Base-by-base conservation (phyloP, 306 rosid species). In the Mimosa pudica region DNA sequence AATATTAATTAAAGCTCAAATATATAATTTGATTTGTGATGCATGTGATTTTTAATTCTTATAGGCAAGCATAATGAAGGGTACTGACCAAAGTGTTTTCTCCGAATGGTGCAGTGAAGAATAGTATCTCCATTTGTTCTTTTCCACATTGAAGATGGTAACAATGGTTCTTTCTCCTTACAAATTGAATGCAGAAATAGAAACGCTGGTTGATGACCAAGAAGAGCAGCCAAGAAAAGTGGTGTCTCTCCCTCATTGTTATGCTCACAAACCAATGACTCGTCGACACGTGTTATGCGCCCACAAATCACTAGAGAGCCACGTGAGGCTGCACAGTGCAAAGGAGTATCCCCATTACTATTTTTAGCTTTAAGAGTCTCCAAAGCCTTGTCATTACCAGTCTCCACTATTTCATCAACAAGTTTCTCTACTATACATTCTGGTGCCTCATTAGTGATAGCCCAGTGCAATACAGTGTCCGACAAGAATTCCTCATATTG, bases 381-480 rank as follows among this genome's bases (percentile, higher is more conserved):
- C 36, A 20, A 10, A 2, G 65, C 65, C 6, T 24, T 55, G n/a
- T 55, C 10, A 55, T 55, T 10, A 60, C 24, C 65, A 24, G 36
- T 10, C 65, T 24, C 36, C 65, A 3, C 14, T 60, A 9, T 60
- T 60, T 0, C 35, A 10, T 60, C 36, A 60, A 60, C 65, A 2
- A 60, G 65, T 4, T 60, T 3, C 13, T 20, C 35, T 18, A 60
- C 65, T 1, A 60, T 60, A 4, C 10, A 60, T 24, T 60, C 65
- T 18, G 65, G 65, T 10, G 65, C 65, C 14, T 60, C 30, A 20
- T 60, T 60, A 10, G 65, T 9, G 36, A 60, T 60, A 60, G 65
- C 65, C 65, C 65, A 60, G 36, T 60, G 65, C 65, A 60, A 60
- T 33, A 24, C 65, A 24, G 65, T 60, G 65, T 60, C 65, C 2